Base-by-base conservation (phyloP, 768 basidiomycete genomes). In the Pleurotus salmoneostramineus region DNA sequence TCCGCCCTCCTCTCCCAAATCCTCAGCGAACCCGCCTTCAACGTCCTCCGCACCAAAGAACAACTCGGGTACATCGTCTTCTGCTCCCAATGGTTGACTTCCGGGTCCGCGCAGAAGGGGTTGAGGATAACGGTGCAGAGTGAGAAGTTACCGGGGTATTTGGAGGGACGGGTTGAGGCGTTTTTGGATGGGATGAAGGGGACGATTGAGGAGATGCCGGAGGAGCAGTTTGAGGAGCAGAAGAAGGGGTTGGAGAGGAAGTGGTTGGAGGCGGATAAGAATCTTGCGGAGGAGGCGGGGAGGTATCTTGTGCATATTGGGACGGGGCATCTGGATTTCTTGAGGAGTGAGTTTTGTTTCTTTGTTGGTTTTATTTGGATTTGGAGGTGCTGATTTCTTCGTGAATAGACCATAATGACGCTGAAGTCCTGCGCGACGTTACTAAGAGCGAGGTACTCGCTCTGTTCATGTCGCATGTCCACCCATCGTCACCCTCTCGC, bases 31-130 rank as follows among this genome's bases (percentile, higher is more conserved):
- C 96, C 95, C 1, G 83, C 90, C 7, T 99, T 98, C 73, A 87
- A 96, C 67, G 76, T 87, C 21, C 81, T 99, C 33, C 87, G 97
- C 32, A 98, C 95, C 3, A 87, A 93, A 68, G 93, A 98, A 67
- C 97, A 99, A 70, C 80, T 99, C 1, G 97, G 97, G 4, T 99
- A 99, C 69, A 80, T 97, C 44, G 95, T 97, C 36, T 82, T 78
- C 6, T 86, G 83, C 61, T 75, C 77, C 0, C 67, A 73, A 33
- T 85, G 82, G 82, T 68, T 75, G 7, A 69, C 89, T 44, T 67
- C 80, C 43, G 88, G 90, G n/a, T 76, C 82, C 2, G 85, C 83
- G 46, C 83, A 89, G 60, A 80, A 83, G 60, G 94, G 95, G 5
- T 72, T 95, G 60, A 84, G 91, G 44, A 82, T 98, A 55, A 75